Conservation (phyloP, 768 basidiomycete genomes). For the Lactifluus volemus region DNA sequence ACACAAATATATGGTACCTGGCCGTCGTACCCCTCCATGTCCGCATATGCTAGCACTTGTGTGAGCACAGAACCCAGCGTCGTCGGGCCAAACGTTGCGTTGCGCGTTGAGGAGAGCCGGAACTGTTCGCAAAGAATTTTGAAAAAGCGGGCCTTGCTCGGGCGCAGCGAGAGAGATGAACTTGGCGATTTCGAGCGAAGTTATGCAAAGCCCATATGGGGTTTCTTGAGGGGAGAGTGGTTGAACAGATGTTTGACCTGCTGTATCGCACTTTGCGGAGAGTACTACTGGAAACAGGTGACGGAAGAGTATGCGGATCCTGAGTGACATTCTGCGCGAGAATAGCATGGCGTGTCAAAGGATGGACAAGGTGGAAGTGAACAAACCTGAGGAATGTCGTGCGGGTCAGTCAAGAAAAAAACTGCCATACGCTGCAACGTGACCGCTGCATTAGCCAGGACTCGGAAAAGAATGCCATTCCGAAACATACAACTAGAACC, state of each 20-base stretch:
- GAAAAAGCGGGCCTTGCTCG: constrained; percentile 40
- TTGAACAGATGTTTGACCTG: constrained; percentile 49
- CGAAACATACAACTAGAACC: too few relatives aligned
- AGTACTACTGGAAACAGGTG: constrained; percentile 36
- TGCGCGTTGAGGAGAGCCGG: constrained; percentile 40
- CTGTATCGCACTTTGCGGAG: constrained; percentile 41
- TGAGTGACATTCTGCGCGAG: constrained; percentile 38
- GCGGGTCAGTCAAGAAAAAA: constrained; percentile 35
- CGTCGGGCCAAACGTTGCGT: constrained; percentile 36
- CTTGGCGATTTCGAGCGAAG: constrained; percentile 53
- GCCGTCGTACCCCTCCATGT: constrained; percentile 66
- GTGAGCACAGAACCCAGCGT: constrained; percentile 54
- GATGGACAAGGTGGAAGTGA: neutral
- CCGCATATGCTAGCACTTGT: constrained; percentile 62
- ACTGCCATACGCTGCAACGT: too few relatives aligned
- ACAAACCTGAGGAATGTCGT: constrained; percentile 45
- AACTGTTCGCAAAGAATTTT: constrained; percentile 57
- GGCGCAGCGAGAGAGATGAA: constrained; percentile 59
- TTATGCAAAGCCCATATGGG: constrained; percentile 51
- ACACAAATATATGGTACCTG: constrained; percentile 35
- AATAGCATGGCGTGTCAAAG: neutral
- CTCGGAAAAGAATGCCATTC: too few relatives aligned
- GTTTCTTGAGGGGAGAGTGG: constrained; percentile 46
- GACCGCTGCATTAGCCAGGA: too few relatives aligned
- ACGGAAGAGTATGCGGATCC: constrained; percentile 62